These are phyloP conservation scores for Helichrysum umbraculigerum DNA, from an alignment of 129 eudicot species.

Conservation along the genomic window DNA sequence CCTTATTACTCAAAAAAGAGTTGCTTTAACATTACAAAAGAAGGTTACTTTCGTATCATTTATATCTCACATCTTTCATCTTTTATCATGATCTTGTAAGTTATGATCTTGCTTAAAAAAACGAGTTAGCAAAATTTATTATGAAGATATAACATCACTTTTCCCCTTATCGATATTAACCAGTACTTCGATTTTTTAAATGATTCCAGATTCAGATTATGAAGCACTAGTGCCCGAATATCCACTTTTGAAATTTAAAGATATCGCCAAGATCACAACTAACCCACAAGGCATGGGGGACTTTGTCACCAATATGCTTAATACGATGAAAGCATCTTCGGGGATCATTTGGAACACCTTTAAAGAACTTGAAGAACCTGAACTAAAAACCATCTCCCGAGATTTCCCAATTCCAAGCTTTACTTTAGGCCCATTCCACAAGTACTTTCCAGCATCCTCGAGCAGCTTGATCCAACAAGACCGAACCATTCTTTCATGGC, in stretches of 20 bases:
- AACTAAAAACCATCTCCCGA: constrained; percentile 14
- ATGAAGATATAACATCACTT: too few species aligned
- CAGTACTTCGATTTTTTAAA: background rate
- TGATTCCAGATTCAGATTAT: constrained; percentile 24
- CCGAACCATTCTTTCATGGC: constrained; percentile 39
- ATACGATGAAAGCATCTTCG: constrained; percentile 32
- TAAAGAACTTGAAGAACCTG: constrained; percentile 46
- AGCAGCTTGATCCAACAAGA: constrained; percentile 48
- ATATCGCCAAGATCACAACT: constrained; percentile 22
- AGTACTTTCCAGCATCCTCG: constrained; percentile 31
- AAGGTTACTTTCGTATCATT: constrained; percentile 12
- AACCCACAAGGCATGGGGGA: constrained; percentile 24
- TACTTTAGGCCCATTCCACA: too few species aligned
- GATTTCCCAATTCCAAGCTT: constrained; percentile 33
- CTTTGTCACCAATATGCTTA: constrained; percentile 20
- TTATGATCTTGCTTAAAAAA: too few species aligned
- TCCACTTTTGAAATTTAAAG: constrained; percentile 42
- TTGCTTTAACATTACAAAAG: constrained; percentile 32
- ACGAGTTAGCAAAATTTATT: too few species aligned
- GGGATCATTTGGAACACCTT: constrained; percentile 53
- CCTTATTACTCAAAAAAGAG: constrained; percentile 24
- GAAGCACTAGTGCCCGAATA: constrained; percentile 35
- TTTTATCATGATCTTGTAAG: too few species aligned
- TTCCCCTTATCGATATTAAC: too few species aligned
- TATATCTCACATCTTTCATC: background rate